Evolutionary conservation across 2,329 filamentous ascomycete genomes (phyloP), one percentile per base, ranked within the genome.

Genomic region (Calonectria honghensis): DNA sequence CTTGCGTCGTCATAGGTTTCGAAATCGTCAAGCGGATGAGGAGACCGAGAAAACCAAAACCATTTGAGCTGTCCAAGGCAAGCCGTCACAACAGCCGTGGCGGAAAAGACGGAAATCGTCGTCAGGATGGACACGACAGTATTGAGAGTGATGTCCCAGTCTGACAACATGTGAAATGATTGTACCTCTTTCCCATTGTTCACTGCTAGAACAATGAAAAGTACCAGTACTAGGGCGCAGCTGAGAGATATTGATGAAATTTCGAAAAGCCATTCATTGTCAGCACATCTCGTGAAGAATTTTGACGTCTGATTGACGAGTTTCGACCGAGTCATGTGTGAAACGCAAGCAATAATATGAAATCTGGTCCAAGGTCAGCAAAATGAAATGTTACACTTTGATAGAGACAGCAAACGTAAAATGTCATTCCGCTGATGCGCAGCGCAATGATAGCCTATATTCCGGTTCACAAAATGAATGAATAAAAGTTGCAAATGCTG

Each of bases 61-160:
- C 54, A 61, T 24, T 61, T 61, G 4, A 61, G 54, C 7, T 61
- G 54, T 9, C 54, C 54, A 9, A 61, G 13, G 24, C 54, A 61
- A 4, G 54, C 24, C 6, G 54, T 39, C n/a, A 61, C 54, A 7
- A 24, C 54, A 7, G 54, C 54, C 9, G 32, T 18, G 13, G 54
- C 54, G 2, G 54, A 61, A 61, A 39, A 61, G 1, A 61, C 35
- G 4, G 54, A 61, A 14, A 61, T 16, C 9, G 24, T 61, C 6
- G 54, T 37, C 31, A 61, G 13, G 54, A 61, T 61, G 0, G 54
- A 61, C 13, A 61, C 32, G 32, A 61, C 54, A 27, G 54, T 61
- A n/a, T 61, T 61, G 10, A 61, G 54, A 3, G 54, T 39, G 18
- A 61, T 35, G 5, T 37, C 54, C 54, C 54, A 61, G n/a, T 61